phyloP scores from a whole-genome alignment of 192 early-diverging fungal species.

The Neocallimastix lanati region DNA sequence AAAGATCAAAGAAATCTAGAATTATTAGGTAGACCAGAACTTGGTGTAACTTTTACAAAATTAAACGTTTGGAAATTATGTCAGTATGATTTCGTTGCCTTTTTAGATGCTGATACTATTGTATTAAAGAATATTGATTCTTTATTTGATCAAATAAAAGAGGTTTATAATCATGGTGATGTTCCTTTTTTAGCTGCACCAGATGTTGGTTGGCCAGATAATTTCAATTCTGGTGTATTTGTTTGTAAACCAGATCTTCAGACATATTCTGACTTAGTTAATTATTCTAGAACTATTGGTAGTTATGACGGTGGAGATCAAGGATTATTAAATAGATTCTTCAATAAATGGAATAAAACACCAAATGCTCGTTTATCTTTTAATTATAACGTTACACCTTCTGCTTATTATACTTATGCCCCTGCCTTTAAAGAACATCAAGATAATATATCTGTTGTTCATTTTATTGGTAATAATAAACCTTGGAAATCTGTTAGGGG shows the following conservation, averaged over 20 bases:
- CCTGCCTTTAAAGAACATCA: slow-evolving; percentile 66
- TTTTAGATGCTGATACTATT: slow-evolving; percentile 78
- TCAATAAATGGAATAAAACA: slow-evolving; percentile 45
- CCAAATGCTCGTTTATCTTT: slow-evolving; percentile 51
- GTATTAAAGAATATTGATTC: slow-evolving; percentile 65
- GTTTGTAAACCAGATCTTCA: slow-evolving; percentile 33
- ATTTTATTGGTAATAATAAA: slow-evolving; percentile 80
- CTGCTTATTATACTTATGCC: slow-evolving; percentile 40
- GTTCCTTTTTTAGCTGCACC: slow-evolving; percentile 57
- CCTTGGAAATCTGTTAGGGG: slow-evolving; percentile 59
- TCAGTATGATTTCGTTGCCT: slow-evolving; percentile 48
- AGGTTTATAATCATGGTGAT: neutral
- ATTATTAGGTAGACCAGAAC: slow-evolving; percentile 77
- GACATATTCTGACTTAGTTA: neutral
- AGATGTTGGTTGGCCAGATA: slow-evolving; percentile 90
- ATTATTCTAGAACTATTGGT: neutral
- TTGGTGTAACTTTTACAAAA: slow-evolving; percentile 78
- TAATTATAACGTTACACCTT: slow-evolving; percentile 71
- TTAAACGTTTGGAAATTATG: slow-evolving; percentile 59
- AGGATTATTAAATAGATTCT: slow-evolving; percentile 77
- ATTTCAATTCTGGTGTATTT: slow-evolving; percentile 91
- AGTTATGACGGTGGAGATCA: slow-evolving; percentile 62
- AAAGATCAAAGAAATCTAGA: slow-evolving; percentile 28
- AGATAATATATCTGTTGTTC: slow-evolving; percentile 52
- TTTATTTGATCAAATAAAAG: slow-evolving; percentile 33